Conservation (phyloP, 2,329 filamentous ascomycete species). For the Tolypocladium album region DNA sequence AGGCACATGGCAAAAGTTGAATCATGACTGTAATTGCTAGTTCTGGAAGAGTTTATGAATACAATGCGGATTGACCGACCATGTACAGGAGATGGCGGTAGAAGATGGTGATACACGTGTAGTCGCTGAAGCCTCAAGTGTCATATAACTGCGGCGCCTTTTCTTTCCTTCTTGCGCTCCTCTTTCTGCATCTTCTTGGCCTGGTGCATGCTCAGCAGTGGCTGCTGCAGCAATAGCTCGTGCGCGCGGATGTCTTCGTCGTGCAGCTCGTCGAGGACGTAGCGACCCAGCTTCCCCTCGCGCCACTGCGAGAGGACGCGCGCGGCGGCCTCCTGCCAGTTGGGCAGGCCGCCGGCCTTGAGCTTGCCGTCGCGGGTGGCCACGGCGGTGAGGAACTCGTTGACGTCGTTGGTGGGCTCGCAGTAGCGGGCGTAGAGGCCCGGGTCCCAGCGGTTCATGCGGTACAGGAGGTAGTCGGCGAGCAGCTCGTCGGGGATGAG, state of each 20-base stretch:
- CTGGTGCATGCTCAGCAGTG: conserved; percentile 52
- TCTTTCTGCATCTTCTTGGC: conserved; percentile 57
- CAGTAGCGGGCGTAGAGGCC: conserved; percentile 50
- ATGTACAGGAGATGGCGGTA: neutral
- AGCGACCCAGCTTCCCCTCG: conserved; percentile 61
- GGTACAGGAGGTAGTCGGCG: conserved; percentile 83
- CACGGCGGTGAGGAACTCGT: conserved; percentile 57
- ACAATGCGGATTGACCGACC: neutral
- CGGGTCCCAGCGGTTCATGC: conserved; percentile 61
- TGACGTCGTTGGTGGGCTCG: conserved; percentile 75
- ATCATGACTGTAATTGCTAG: neutral
- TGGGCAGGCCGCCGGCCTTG: conserved; percentile 58
- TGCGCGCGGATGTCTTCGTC: conserved; percentile 43
- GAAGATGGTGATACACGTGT: neutral
- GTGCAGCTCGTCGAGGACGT: conserved; percentile 68
- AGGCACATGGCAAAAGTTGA: neutral
- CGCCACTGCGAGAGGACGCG: conserved; percentile 80
- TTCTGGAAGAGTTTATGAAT: neutral
- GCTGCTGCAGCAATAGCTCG: conserved; percentile 33
- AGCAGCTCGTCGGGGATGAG: conserved; percentile 68
- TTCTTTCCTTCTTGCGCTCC: conserved; percentile 34
- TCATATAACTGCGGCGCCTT: neutral
- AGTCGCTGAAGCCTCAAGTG: neutral
- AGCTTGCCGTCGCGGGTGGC: conserved; percentile 68
- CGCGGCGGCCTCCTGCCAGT: conserved; percentile 62